phyloP scores from a whole-genome alignment of 2,329 filamentous ascomycete genomes.

The Microdochium trichocladiopsis region DNA sequence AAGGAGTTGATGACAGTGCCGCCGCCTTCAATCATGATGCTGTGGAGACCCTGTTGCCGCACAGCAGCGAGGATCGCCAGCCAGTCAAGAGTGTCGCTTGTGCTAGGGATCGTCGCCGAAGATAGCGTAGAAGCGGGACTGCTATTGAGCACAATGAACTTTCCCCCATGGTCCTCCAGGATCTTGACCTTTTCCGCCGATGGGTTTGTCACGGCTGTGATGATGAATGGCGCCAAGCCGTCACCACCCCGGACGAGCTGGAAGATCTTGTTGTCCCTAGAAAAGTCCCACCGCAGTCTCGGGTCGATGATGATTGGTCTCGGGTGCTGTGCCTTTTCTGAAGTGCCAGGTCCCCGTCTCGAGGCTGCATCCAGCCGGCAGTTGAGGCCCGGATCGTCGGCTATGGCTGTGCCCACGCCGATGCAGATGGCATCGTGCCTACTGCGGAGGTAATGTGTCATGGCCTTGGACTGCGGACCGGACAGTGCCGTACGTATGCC shows the following conservation, averaged over 20 bases:
- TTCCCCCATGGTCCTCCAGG: constrained; percentile 43
- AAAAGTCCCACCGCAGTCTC: constrained; percentile 62
- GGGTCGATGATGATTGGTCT: constrained; percentile 80
- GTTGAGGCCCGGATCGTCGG: constrained; percentile 81
- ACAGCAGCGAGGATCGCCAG: constrained; percentile 53
- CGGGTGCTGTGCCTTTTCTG: constrained; percentile 55
- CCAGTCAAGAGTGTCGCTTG: constrained; percentile 52
- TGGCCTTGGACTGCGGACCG: constrained; percentile 74
- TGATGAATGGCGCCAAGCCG: constrained; percentile 68
- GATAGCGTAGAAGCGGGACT: constrained; percentile 26
- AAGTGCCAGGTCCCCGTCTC: constrained; percentile 19
- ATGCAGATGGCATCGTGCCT: constrained; percentile 79
- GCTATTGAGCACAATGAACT: constrained; percentile 34
- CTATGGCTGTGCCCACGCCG: constrained; percentile 75
- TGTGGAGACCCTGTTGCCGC: constrained; percentile 53
- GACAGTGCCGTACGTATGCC: constrained; percentile 80
- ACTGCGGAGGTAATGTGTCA: constrained; percentile 87
- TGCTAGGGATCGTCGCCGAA: too few species aligned
- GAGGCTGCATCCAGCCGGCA: constrained; percentile 61
- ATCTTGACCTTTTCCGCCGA: constrained; percentile 33
- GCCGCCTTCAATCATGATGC: constrained; percentile 90
- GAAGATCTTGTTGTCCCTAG: constrained; percentile 55
- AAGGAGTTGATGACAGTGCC: constrained; percentile 76
- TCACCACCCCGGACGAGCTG: constrained; percentile 54
- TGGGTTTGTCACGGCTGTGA: constrained; percentile 44